Conservation (phyloP, 352 stramenopile species). For the Blastocystis sp. region DNA sequence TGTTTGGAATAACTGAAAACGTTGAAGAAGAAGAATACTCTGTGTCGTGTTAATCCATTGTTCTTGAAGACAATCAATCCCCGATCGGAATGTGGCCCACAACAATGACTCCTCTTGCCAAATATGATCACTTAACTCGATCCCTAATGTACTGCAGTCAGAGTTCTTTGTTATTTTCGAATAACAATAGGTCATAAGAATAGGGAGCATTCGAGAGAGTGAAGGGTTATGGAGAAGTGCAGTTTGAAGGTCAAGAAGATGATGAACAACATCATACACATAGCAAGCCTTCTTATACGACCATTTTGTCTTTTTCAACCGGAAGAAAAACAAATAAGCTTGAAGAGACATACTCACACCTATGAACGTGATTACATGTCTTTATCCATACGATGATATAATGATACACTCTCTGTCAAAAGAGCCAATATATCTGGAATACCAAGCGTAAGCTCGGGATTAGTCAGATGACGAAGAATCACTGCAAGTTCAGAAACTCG, state of each 20-base stretch:
- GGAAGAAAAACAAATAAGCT: background rate
- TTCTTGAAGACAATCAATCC: background rate
- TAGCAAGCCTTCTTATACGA: background rate
- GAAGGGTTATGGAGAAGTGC: background rate
- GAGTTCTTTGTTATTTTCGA: background rate
- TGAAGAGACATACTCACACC: conserved; percentile 11
- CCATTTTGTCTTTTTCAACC: background rate
- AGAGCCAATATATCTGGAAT: background rate
- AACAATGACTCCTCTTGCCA: background rate
- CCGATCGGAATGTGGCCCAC: background rate
- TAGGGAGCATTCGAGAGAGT: background rate
- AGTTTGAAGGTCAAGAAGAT: background rate
- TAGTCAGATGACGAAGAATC: background rate
- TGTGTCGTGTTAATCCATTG: background rate
- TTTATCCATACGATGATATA: background rate
- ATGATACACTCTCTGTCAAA: background rate
- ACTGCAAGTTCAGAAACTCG: background rate
- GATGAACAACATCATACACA: background rate
- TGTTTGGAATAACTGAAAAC: background rate
- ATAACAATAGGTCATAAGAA: background rate
- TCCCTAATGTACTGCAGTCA: too few relatives aligned
- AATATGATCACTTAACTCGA: background rate
- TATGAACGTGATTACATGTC: background rate
- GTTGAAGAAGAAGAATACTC: background rate
- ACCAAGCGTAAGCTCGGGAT: background rate